These are phyloP conservation scores for Tricholoma hemisulphureum DNA, from an alignment of 768 basidiomycete species.

Conservation along the genomic window DNA sequence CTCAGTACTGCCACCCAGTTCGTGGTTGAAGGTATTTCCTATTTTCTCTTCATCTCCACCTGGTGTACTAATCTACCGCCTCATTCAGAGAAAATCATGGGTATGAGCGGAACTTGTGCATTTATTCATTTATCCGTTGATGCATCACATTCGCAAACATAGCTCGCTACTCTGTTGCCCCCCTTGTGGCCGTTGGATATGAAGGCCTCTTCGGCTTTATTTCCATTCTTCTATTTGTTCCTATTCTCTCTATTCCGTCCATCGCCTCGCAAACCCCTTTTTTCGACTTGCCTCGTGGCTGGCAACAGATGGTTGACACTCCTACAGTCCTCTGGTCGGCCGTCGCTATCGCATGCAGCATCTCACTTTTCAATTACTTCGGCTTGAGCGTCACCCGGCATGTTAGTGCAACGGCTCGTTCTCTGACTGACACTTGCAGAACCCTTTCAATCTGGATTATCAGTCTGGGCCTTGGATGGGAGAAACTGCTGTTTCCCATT, in stretches of 20 bases:
- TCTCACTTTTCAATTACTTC: constrained; percentile 85
- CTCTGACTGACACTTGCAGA: constrained; percentile 91
- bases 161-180: constrained; percentile 77
- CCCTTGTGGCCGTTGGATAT: constrained; percentile 89
- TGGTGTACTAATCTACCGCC: constrained; percentile 9
- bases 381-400: constrained; percentile 90
- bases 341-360: constrained; percentile 71
- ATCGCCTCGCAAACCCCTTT: constrained; percentile 62
- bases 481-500: constrained; percentile 76
- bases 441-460: constrained; percentile 96
- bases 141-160: constrained; percentile 4
- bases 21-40: constrained; percentile 72
- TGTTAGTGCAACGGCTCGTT: constrained; percentile 90
- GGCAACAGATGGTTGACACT: constrained; percentile 82
- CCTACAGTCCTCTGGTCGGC: constrained; percentile 68
- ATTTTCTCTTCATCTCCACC: background rate
- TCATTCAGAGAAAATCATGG: constrained; percentile 82
- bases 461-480: constrained; percentile 89
- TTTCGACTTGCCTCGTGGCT: constrained; percentile 90
- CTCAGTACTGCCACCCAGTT: constrained; percentile 86
- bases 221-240: constrained; percentile 77
- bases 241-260: constrained; percentile 71
- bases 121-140: background rate
- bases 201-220: constrained; percentile 91
- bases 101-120: constrained; percentile 22